Evolutionary conservation across 768 basidiomycete species (phyloP), one percentile per base, ranked within the genome.

Genomic region (Kwoniella pini): DNA sequence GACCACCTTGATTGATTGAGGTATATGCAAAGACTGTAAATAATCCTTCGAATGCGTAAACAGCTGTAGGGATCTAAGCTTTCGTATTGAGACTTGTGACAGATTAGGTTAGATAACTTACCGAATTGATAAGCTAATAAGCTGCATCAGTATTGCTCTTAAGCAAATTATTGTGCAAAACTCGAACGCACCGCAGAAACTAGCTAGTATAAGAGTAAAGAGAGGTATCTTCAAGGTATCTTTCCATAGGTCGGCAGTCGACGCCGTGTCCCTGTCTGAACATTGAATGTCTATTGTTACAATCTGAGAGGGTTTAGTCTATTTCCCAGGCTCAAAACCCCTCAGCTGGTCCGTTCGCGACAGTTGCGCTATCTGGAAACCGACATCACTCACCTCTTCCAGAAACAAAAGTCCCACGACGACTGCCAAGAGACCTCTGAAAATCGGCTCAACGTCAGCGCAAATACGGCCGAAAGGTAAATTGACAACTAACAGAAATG

Each of bases 21-120:
- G 72, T 74, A 42, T 70, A 72, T 2, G 66, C 62, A 26, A 55
- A 68, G 27, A 71, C 60, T 4, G 68, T 55, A 45, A 63, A 68
- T 19, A 74, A 60, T 15, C 67, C 70, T 26, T 48, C 26, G 21
- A 57, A 39, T 27, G 43, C 45, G 21, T 28, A 33, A 11, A 38
- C 30, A 10, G 56, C 46, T 57, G 7, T 26, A 9, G 13, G 11
- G 12, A 27, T n/a, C 19, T n/a, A n/a, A 36, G 50, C 22, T 27
- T 6, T 33, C 52, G 21, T 11, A 42, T 39, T 27, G 19, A 15
- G 7, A 36, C 15, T 36, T 36, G 33, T 36, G n/a, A n/a, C n/a
- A n/a, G n/a, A n/a, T n/a, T n/a, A n/a, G n/a, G n/a, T n/a, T n/a
- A 27, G 2, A 9, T 38, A 5, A 33, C 40, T 43, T 43, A 43